Conservation (phyloP, 176 grass and related monocot species). For the Avena atlantica region DNA sequence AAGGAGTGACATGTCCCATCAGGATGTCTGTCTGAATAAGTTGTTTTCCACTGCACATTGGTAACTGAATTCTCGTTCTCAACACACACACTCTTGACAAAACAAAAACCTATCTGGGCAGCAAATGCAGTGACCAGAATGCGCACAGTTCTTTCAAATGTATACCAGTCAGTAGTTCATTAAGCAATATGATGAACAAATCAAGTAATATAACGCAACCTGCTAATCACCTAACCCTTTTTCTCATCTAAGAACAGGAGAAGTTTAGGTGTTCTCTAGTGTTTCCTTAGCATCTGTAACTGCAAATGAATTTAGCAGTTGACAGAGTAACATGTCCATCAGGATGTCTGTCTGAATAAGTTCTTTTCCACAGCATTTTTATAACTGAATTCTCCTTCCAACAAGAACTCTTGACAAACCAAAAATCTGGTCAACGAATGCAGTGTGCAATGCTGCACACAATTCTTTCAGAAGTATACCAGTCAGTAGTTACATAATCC, state of each 20-base stretch:
- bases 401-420: neutral
- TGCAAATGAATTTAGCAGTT: conserved; percentile 5
- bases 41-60: neutral
- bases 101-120: neutral
- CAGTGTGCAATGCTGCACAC: neutral
- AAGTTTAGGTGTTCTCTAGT: neutral
- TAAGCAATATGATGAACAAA: neutral
- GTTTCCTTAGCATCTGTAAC: conserved; percentile 2
- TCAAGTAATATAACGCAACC: neutral
- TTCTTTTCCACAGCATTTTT: neutral
- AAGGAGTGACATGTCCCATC: conserved; percentile 2
- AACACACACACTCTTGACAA: neutral
- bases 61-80: conserved; percentile 12
- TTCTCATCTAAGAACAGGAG: conserved; percentile 55
- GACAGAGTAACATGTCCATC: neutral
- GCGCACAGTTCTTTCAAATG: neutral
- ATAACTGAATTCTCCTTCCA: neutral
- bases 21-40: neutral
- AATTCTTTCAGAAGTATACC: conserved; percentile 1
- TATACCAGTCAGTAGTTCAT: neutral
- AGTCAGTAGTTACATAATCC: neutral
- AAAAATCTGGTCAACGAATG: neutral
- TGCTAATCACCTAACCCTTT: conserved; percentile 20
- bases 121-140: neutral
- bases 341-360: neutral